Evolutionary conservation across 2,329 filamentous ascomycete genomes (phyloP).

Genomic region (Fusarium sp.): DNA sequence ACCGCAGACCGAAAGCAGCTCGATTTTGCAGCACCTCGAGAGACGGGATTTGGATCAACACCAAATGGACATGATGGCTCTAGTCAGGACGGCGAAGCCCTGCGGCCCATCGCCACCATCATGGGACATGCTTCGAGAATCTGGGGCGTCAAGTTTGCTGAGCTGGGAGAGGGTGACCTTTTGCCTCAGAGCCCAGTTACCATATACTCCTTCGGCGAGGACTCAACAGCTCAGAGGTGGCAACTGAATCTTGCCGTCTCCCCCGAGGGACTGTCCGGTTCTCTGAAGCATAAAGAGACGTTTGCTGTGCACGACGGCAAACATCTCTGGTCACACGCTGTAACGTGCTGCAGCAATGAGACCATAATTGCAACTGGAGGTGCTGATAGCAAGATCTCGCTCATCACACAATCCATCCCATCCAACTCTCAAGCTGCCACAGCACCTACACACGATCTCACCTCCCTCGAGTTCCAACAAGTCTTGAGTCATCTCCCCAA

Average conservation of each 20-base stretch:
- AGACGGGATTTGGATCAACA: constrained; percentile 67
- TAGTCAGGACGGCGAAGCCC: constrained; percentile 20
- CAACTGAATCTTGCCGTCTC: constrained; percentile 53
- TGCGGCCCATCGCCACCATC: constrained; percentile 67
- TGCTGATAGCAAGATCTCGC: constrained; percentile 75
- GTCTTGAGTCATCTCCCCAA: constrained; percentile 39
- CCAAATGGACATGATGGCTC: constrained; percentile 37
- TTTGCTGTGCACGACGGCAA: constrained; percentile 80
- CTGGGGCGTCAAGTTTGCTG: constrained; percentile 80
- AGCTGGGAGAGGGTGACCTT: constrained; percentile 32
- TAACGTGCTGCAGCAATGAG: constrained; percentile 45
- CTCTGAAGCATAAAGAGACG: constrained; percentile 61
- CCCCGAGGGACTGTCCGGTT: constrained; percentile 22
- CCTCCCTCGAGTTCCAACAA: constrained; percentile 47
- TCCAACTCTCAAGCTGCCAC: background rate
- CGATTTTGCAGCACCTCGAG: constrained; percentile 52
- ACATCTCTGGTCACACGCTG: constrained; percentile 82
- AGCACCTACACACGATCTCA: constrained; percentile 8
- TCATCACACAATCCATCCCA: constrained; percentile 48
- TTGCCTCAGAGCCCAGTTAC: constrained; percentile 48
- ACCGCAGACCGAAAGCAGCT: constrained; percentile 3
- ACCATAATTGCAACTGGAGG: constrained; percentile 74
- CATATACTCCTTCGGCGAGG: constrained; percentile 84
- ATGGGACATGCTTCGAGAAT: constrained; percentile 92
- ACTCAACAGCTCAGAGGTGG: constrained; percentile 80